Conservation (phyloP, 306 rosid genomes). For the Rosa persica region DNA sequence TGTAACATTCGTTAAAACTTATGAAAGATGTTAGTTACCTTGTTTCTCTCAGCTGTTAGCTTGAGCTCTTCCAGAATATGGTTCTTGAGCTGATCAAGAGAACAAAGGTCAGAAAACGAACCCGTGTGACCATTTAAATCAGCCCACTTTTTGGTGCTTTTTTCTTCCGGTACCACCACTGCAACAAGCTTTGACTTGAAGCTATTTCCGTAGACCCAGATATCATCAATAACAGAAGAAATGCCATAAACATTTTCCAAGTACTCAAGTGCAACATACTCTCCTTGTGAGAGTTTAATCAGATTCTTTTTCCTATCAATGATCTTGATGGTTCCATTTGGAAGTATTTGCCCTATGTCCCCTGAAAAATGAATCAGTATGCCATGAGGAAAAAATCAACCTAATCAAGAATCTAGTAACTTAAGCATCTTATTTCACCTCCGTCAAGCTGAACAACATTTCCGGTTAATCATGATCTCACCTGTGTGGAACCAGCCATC, state of each 20-base stretch:
- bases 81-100: conserved; percentile 57
- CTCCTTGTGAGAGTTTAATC: conserved; percentile 91
- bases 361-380: conserved; percentile 40
- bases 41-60: conserved; percentile 64
- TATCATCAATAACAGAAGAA: conserved; percentile 70
- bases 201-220: conserved; percentile 88
- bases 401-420: background rate
- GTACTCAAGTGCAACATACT: conserved; percentile 77
- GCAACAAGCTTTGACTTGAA: conserved; percentile 71
- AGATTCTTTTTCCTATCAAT: conserved; percentile 89
- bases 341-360: conserved; percentile 77
- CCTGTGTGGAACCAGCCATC: conserved; percentile 98
- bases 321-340: conserved; percentile 70
- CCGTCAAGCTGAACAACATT: background rate
- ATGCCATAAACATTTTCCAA: conserved; percentile 73
- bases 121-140: conserved; percentile 50
- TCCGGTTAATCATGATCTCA: background rate
- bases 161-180: conserved; percentile 67
- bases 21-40: conserved; percentile 40
- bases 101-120: conserved; percentile 56
- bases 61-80: conserved; percentile 60
- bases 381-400: background rate
- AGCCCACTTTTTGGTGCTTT: conserved; percentile 68
- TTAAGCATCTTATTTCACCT: background rate
- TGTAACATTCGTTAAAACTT: too few species aligned